Evolutionary conservation across 2,329 filamentous ascomycete genomes (phyloP).

Genomic region (Neocatenulostroma microsporum): DNA sequence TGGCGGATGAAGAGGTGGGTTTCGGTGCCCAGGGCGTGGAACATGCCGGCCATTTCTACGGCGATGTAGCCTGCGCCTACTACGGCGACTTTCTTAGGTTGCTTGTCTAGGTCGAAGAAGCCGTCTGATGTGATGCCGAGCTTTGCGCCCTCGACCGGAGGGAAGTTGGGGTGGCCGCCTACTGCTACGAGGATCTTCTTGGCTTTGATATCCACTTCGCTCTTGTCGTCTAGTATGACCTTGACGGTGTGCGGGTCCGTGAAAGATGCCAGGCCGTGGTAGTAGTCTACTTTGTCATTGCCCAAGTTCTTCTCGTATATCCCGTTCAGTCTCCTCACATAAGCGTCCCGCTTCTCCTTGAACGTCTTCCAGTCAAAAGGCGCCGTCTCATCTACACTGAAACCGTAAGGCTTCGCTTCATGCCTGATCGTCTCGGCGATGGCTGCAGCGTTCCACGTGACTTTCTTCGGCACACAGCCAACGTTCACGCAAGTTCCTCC

Average conservation of each 20-base stretch:
- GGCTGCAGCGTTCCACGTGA: conserved; percentile 75
- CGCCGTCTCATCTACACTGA: conserved; percentile 60
- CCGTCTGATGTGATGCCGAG: conserved; percentile 72
- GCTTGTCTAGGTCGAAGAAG: conserved; percentile 75
- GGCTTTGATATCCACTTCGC: conserved; percentile 63
- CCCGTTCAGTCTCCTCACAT: conserved; percentile 71
- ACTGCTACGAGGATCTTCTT: conserved; percentile 79
- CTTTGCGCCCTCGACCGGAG: conserved; percentile 64
- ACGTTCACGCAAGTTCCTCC: conserved; percentile 89
- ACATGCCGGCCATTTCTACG: conserved; percentile 85
- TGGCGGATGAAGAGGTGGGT: conserved; percentile 82
- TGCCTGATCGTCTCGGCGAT: conserved; percentile 62
- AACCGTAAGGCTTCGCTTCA: conserved; percentile 71
- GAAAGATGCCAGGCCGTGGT: conserved; percentile 67
- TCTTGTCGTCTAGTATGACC: conserved; percentile 63
- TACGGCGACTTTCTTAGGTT: conserved; percentile 76
- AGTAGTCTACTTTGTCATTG: conserved; percentile 78
- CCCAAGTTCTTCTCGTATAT: conserved; percentile 79
- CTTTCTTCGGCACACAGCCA: conserved; percentile 82
- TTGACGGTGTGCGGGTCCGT: conserved; percentile 65
- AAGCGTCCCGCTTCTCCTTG: conserved; percentile 77
- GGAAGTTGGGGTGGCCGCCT: conserved; percentile 63
- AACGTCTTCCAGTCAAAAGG: conserved; percentile 76
- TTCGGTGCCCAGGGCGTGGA: conserved; percentile 75
- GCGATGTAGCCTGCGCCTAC: conserved; percentile 84